Base-by-base conservation (phyloP, 805 yeast genomes). In the Ogataea chonburiensis region DNA sequence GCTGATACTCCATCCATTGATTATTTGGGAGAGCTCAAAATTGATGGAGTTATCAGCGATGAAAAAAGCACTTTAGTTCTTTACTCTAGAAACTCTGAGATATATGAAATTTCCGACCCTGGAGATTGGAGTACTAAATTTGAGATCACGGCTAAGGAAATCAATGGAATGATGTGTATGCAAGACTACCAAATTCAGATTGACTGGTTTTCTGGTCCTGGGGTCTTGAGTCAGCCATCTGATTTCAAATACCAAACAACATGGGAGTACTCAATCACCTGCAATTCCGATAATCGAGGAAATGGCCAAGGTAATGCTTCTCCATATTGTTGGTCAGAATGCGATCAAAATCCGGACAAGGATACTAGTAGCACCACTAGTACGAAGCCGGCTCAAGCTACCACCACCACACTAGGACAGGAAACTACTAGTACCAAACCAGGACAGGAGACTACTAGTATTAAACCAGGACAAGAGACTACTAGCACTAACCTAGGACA, bases 181-280 rank as follows among this genome's bases (percentile, higher is more conserved):
- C 55, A 56, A 5, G 21, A 45, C 11, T 58, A 58, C 47, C 59
- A 55, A 43, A 49, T 60, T 30, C 62, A 60, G 25, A 58, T 46
- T 28, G 60, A 59, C 13, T 60, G 63, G 53, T 49, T 53, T 24
- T 52, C 55, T 18, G n/a, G n/a, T n/a, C 60, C 56, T 8, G 37
- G 24, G 10, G 55, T 49, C 9, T 25, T 27, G 9, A 27, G 29
- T 7, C 25, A 38, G n/a, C 34, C 40, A n/a, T 20, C 38, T 5
- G 15, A 29, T 7, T 53, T 50, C 43, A 17, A 18, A 3, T 53
- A 47, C 32, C 13, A 31, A 5, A 23, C 46, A 7, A 39, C 44
- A 5, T 51, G 51, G 24, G 62, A 57, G 28, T 56, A 59, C 40
- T 25, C 42, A 20, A 44, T 52, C 20, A 52, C 53, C 15, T 60